phyloP scores from a whole-genome alignment of 805 yeast species.

The Zygoascus flipseniorum region DNA sequence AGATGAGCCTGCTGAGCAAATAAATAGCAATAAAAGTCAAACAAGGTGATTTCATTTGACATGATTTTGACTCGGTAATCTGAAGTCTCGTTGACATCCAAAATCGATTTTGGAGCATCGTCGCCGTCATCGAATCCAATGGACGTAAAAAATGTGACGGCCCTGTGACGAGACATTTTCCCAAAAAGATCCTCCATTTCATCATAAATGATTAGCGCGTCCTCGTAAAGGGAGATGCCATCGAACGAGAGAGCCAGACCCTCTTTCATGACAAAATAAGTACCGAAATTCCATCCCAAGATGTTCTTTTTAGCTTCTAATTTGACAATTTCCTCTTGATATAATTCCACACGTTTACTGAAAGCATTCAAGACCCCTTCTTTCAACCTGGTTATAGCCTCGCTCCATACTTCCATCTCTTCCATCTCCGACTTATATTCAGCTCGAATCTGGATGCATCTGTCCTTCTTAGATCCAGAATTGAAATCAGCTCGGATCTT shows the following conservation, averaged over 20 bases:
- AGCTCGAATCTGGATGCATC: constrained; percentile 26
- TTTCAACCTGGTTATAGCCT: constrained; percentile 38
- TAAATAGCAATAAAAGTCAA: constrained; percentile 33
- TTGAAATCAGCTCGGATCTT: constrained; percentile 48
- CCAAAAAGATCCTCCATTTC: constrained; percentile 32
- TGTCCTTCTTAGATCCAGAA: constrained; percentile 28
- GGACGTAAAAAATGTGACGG: constrained; percentile 25
- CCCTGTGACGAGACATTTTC: constrained; percentile 12
- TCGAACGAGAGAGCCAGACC: constrained; percentile 45
- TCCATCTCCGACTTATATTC: constrained; percentile 13
- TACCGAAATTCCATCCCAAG: constrained; percentile 39
- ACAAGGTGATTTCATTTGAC: constrained; percentile 28
- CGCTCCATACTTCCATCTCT: constrained; percentile 41
- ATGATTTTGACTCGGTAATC: constrained; percentile 26
- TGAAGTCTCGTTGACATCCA: constrained; percentile 11
- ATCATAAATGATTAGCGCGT: constrained; percentile 47
- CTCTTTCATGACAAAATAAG: constrained; percentile 38
- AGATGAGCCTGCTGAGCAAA: constrained; percentile 29
- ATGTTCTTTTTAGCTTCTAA: constrained; percentile 28
- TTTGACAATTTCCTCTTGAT: constrained; percentile 33
- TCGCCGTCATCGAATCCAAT: constrained; percentile 22
- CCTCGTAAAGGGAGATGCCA: constrained; percentile 51
- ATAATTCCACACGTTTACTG: constrained; percentile 36
- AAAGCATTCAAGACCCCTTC: constrained; percentile 46
- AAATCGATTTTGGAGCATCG: constrained; percentile 10